phyloP scores from a whole-genome alignment of 495 filamentous ascomycete genomes.

The Trichodelitschia bisporula region DNA sequence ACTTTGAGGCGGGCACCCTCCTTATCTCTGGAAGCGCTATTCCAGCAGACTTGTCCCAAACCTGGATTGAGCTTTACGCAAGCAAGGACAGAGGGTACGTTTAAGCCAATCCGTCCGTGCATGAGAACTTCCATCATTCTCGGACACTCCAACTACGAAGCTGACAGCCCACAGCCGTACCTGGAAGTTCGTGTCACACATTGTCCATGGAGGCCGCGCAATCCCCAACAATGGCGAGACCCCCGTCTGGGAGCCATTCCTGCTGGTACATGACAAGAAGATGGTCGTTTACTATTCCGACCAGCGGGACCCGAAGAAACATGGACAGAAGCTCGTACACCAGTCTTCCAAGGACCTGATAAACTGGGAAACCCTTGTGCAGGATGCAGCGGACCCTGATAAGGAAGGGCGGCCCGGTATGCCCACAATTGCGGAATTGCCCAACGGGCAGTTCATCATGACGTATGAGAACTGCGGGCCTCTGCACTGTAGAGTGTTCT shows the following conservation, averaged over 20 bases:
- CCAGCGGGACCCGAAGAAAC: constrained; percentile 29
- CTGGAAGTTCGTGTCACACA: constrained; percentile 41
- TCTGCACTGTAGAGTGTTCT: constrained; percentile 31
- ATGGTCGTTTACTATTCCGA: constrained; percentile 45
- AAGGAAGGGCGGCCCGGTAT: constrained; percentile 46
- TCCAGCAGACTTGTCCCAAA: constrained; percentile 32
- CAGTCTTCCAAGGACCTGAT: constrained; percentile 30
- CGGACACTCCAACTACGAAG: no score
- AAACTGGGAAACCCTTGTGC: constrained; percentile 30
- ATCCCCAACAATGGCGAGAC: constrained; percentile 33
- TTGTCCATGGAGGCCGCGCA: constrained; percentile 37
- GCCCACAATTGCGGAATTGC: constrained; percentile 32
- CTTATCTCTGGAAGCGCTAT: constrained; percentile 38
- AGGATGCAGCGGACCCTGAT: constrained; percentile 32
- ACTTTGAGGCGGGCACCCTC: constrained; percentile 31
- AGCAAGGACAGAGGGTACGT: constrained; percentile 30
- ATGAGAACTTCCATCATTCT: no score
- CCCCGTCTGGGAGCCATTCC: constrained; percentile 48
- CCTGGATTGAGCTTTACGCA: constrained; percentile 44
- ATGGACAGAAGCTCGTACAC: constrained; percentile 44
- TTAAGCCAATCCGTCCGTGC: no score
- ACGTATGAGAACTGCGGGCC: constrained; percentile 22
- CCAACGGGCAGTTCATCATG: constrained; percentile 34
- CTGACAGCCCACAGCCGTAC: no score
- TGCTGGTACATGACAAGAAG: constrained; percentile 27